Evolutionary conservation across 805 yeast genomes (phyloP).

Genomic region (Saccharomycopsis sp.): DNA sequence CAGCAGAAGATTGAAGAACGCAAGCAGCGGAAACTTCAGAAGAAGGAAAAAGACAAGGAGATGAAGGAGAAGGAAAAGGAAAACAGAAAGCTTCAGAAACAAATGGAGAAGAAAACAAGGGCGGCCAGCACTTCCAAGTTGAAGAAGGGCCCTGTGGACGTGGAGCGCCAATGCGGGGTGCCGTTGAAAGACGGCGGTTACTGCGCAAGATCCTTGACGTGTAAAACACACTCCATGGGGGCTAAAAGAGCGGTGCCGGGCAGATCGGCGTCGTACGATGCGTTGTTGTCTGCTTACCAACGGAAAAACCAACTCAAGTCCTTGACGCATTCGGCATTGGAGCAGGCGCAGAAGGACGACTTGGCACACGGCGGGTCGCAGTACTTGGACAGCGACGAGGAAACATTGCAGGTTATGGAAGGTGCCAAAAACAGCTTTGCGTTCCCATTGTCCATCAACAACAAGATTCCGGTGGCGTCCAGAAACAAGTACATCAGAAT

Average conservation of each 20-base stretch:
- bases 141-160: conserved; percentile 73
- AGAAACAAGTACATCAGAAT: conserved; percentile 71
- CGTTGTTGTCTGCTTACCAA: conserved; percentile 79
- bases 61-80: conserved; percentile 20
- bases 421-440: conserved; percentile 79
- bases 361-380: conserved; percentile 37
- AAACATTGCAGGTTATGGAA: conserved; percentile 81
- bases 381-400: conserved; percentile 79
- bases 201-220: conserved; percentile 92
- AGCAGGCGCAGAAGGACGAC: conserved; percentile 67
- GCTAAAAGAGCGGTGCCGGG: conserved; percentile 95
- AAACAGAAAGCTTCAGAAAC: conserved; percentile 23
- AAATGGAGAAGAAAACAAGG: conserved; percentile 34
- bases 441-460: conserved; percentile 72
- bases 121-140: conserved; percentile 4
- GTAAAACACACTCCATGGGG: conserved; percentile 98
- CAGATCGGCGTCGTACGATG: conserved; percentile 87
- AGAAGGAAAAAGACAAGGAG: conserved; percentile 22
- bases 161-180: conserved; percentile 94
- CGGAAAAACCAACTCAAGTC: conserved; percentile 85
- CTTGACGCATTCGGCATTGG: conserved; percentile 74
- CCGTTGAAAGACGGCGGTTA: conserved; percentile 88
- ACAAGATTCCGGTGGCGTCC: conserved; percentile 57
- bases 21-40: conserved; percentile 20
- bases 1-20: conserved; percentile 15